A percentile compares a stretch with the other conserved stretches of the same genome.
Evolutionary conservation across 306 rosid genomes (phyloP).

Genomic region (Oemleria cerasiformis): DNA sequence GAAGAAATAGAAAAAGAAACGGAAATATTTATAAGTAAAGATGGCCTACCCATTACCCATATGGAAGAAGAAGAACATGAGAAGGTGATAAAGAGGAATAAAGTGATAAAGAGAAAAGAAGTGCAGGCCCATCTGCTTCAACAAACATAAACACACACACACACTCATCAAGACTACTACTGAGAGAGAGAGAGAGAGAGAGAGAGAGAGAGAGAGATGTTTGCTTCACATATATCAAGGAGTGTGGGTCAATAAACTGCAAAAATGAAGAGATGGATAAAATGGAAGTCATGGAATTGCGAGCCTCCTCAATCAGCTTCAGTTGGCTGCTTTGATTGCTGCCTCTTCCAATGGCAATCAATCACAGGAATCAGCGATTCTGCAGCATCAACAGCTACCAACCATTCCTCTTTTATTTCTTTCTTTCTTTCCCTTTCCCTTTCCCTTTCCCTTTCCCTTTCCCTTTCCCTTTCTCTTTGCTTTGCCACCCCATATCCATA

Average conservation of each 20-base stretch:
- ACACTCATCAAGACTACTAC: background rate
- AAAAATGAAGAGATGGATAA: background rate
- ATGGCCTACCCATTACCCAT: constrained; percentile 19
- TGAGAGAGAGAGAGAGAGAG: background rate
- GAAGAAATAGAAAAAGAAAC: constrained; percentile 6
- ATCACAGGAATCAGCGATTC: background rate
- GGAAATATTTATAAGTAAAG: background rate
- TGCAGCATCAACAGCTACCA: constrained; percentile 11
- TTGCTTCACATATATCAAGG: constrained; percentile 28
- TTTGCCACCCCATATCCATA: constrained; percentile 27
- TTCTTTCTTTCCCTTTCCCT: constrained; percentile 26
- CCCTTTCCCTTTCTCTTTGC: no score
- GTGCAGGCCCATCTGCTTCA: constrained; percentile 21
- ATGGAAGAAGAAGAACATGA: constrained; percentile 32
- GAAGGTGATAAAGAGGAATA: constrained; percentile 33
- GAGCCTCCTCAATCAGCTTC: constrained; percentile 29
- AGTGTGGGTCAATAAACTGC: constrained; percentile 34
- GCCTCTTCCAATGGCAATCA: constrained; percentile 3
- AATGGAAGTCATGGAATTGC: constrained; percentile 43
- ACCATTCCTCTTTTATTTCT: constrained; percentile 38
- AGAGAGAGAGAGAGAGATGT: background rate
- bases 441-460: background rate
- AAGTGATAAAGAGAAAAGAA: constrained; percentile 27
- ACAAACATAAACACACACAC: constrained; percentile 8
- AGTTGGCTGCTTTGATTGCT: constrained; percentile 19